Evolutionary conservation across 805 yeast species (phyloP), one percentile per base, ranked within the genome.

Genomic region (Cyberlindnera maritima): DNA sequence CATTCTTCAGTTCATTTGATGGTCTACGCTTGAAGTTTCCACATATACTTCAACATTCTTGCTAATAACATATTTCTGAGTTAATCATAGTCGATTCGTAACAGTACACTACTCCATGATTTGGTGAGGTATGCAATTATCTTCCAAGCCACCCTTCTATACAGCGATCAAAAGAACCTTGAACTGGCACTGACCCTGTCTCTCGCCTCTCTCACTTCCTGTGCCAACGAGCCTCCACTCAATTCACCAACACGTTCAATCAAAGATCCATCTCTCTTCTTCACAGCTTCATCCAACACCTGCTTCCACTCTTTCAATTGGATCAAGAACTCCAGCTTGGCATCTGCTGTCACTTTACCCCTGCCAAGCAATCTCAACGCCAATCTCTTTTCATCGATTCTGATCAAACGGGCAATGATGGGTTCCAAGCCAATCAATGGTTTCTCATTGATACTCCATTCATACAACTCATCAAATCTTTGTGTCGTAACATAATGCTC

Each of bases 371-470:
- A 21, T 36, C 52, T 56, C 36, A 51, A 17, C 1, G 62, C 60
- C 11, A 60, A 41, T 26, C 40, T 34, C 4, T 37, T 31, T 40
- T 60, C 61, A 9, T 39, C 42, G 13, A 38, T 46, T 13, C 43
- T 43, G 13, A 57, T 39, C 6, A 57, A 41, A 5, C 57, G 54
- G 5, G 46, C 48, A 20, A 60, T 42, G 53, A 89, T 81, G 0
- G 85, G 81, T 49, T 72, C 74, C 49, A 83, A 83, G 0, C 92
- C 90, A 36, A 89, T 85, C 0, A 88, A 85, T 0, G 94, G 79
- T 50, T 79, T 83, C 38, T 69, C 71, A 10, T 64, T 60, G 3
- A 67, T 70, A 0, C 82, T 76, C 56, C 81, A 75, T 26, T 77
- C 75, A 53, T 72, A 74, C 26, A 88, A 61, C 33, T 76, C 79